Conservation (phyloP, 345 rosid genomes). For the Populus deltoides region DNA sequence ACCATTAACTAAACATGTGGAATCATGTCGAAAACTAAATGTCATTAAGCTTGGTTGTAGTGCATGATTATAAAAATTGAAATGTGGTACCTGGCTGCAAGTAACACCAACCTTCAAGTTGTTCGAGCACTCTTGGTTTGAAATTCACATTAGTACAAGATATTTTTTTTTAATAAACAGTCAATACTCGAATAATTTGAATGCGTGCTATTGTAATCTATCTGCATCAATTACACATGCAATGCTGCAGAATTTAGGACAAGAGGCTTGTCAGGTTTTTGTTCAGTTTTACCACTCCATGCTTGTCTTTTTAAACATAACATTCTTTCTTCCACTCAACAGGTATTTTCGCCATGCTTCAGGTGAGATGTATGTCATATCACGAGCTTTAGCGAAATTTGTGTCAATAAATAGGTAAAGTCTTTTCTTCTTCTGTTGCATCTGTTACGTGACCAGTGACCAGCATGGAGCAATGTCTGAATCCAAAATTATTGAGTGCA, state of each 20-base stretch:
- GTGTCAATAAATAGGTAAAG: slow-evolving; percentile 63
- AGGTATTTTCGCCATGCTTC: slow-evolving; percentile 83
- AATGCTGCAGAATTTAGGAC: not conserved
- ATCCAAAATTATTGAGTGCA: slow-evolving; percentile 20
- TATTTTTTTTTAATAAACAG: too few species aligned
- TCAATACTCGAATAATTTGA: too few species aligned
- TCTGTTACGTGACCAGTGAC: not conserved
- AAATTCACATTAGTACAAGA: too few species aligned
- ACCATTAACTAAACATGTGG: too few species aligned
- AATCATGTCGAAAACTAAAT: too few species aligned
- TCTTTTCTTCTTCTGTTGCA: slow-evolving; percentile 3
- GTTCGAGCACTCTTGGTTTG: too few species aligned
- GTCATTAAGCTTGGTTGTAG: too few species aligned
- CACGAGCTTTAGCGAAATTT: slow-evolving; percentile 62
- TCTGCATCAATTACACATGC: too few species aligned
- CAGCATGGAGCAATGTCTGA: not conserved
- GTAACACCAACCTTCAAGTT: too few species aligned
- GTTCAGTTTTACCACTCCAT: not conserved
- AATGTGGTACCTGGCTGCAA: too few species aligned
- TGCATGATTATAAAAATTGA: too few species aligned
- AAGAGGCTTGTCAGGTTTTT: not conserved
- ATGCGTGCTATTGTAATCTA: too few species aligned
- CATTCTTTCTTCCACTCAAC: slow-evolving; percentile 8
- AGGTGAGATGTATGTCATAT: slow-evolving; percentile 72
- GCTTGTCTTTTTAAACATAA: not conserved